Evolutionary conservation across 306 rosid species (phyloP), one percentile per base, ranked within the genome.

Genomic region (Oemleria cerasiformis): DNA sequence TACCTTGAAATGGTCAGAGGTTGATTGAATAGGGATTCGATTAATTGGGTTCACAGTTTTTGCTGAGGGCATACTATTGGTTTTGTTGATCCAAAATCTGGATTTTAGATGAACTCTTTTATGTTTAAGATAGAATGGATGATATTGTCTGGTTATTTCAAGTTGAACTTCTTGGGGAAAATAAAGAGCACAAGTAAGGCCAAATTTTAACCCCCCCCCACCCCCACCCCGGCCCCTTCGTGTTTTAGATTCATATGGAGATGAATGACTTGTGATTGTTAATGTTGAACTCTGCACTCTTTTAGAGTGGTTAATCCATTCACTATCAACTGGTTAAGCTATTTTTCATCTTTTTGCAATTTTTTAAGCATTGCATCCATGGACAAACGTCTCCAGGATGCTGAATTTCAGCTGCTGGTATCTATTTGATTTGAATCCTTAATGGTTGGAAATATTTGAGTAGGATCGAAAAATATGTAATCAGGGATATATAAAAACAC

Each of bases 1-100:
- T 54, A 65, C 23, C 21, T 48, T 30, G 23, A 67, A 15, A 38
- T 30, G 45, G 72, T 36, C 11, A 19, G 72, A 67, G 59, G 60
- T 67, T 53, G 25, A 63, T 40, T 15, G 17, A 63, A 36, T 36
- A 5, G 21, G 12, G 45, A 39, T 11, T 15, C 3, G 20, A 15
- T 14, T 59, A 59, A 30, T 61, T 61, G 21, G 65, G 65, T 4
- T 7, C 4, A 36, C 21, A 36, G 9, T 8, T 60, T n/a, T 36
- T 60, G 6, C 25, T 10, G 47, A 39, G 14, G 7, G 4, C 4
- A 19, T 53, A 0, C n/a, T 53, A 8, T 50, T 16, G 3, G 21
- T 15, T 20, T 58, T 17, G 30, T 38, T 62, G 41, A 68, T 48
- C 15, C 14, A 43, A 55, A 23, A 20, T n/a, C 16, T 2, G 9